Evolutionary conservation across 2,329 filamentous ascomycete genomes (phyloP).

Genomic region (Septoria petroselini): DNA sequence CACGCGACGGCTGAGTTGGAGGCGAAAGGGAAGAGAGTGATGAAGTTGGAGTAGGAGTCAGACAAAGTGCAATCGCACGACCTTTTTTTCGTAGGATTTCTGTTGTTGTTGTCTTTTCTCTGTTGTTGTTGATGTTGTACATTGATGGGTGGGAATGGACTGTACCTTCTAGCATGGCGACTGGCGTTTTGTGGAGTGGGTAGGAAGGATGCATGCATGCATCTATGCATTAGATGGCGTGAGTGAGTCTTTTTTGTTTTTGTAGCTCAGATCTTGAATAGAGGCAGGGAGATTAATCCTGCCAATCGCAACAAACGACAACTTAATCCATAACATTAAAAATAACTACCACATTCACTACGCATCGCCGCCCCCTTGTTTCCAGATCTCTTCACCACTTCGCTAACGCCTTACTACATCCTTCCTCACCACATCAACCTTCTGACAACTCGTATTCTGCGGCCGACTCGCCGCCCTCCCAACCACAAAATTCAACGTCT

Average conservation of each 20-base stretch:
- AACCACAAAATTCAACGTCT: slow-evolving; percentile 45
- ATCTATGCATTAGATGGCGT: neutral
- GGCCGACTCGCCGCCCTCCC: slow-evolving; percentile 41
- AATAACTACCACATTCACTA: too few species aligned
- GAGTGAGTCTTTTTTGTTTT: too few species aligned
- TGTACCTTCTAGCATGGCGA: neutral
- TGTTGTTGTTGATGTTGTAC: too few species aligned
- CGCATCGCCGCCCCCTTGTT: too few species aligned
- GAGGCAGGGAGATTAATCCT: too few species aligned
- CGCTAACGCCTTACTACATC: too few species aligned
- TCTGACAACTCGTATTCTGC: slow-evolving; percentile 48
- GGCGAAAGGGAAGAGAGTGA: slow-evolving; percentile 7
- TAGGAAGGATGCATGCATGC: neutral
- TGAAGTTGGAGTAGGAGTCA: neutral
- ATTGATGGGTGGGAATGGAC: too few species aligned
- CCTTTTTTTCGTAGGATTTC: too few species aligned
- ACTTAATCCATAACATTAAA: too few species aligned
- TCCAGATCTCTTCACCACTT: too few species aligned
- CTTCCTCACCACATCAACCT: slow-evolving; percentile 40
- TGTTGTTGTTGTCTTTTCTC: too few species aligned
- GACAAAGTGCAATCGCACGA: too few species aligned
- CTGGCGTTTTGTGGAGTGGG: neutral
- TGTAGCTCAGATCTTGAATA: neutral
- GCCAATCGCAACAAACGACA: neutral
- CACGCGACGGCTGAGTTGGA: slow-evolving; percentile 55